A percentile compares a stretch with the other conserved stretches of the same genome.
phyloP scores from a whole-genome alignment of 2,329 filamentous ascomycete species.

The Aplosporella prunicola region DNA sequence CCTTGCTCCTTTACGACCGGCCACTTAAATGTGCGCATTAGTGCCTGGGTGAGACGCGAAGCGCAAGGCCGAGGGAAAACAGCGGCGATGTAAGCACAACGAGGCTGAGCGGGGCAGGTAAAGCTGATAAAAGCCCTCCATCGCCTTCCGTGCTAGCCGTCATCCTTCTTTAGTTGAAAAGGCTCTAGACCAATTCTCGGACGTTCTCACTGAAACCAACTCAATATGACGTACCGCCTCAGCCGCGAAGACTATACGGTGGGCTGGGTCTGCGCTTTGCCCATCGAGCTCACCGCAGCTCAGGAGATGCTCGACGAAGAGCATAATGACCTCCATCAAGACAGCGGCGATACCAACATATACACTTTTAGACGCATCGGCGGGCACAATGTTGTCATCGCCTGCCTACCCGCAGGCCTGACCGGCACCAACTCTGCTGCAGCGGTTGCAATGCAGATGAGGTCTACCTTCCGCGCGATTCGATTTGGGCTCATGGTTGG shows the following conservation, averaged over 20 bases:
- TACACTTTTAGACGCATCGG: slow-evolving; percentile 20
- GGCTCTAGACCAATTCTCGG: background rate
- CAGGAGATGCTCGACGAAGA: slow-evolving; percentile 22
- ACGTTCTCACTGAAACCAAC: slow-evolving; percentile 10
- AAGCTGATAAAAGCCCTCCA: slow-evolving; percentile 1
- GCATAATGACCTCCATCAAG: slow-evolving; percentile 13
- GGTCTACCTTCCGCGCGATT: slow-evolving; percentile 23
- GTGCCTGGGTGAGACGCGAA: background rate
- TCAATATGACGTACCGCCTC: slow-evolving; percentile 12
- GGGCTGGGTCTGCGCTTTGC: slow-evolving; percentile 27
- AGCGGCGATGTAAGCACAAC: background rate
- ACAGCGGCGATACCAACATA: slow-evolving; percentile 15
- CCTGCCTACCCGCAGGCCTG: slow-evolving; percentile 22
- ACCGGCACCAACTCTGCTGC: slow-evolving; percentile 28
- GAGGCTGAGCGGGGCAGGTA: slow-evolving; percentile 7
- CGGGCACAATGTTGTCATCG: slow-evolving; percentile 27
- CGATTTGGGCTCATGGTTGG: slow-evolving; percentile 36
- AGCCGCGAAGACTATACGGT: slow-evolving; percentile 19
- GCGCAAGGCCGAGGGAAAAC: slow-evolving; percentile 1
- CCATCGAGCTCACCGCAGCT: slow-evolving; percentile 22
- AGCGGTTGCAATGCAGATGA: slow-evolving; percentile 23
- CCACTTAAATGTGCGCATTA: slow-evolving; percentile 3
- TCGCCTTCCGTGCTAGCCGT: background rate
- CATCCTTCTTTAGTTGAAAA: background rate
- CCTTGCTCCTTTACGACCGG: background rate